Base-by-base conservation (phyloP, 2,329 filamentous ascomycete species). In the Penicillium sp. region DNA sequence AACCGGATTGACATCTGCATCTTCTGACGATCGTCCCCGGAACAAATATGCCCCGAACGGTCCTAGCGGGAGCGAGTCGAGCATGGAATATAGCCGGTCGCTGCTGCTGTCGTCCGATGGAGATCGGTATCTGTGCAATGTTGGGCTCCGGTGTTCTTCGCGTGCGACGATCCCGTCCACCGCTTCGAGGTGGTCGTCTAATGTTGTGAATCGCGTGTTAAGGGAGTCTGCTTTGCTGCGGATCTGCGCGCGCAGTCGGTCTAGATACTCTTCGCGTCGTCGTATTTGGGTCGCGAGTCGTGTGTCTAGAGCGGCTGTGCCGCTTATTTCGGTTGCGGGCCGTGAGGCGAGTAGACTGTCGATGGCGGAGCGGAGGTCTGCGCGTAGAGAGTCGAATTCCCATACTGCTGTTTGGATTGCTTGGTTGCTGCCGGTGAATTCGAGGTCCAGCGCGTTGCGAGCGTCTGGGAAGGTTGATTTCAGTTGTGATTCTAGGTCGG, bases 131-230 rank as follows among this genome's bases (percentile, higher is more conserved):
- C 35, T 45, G 11, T 34, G 38, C 5, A 44, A 29, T 32, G 20
- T 9, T 18, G 34, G 38, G 20, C 11, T 53, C 18, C 48, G 58
- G 29, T 60, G 67, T 51, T 59, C 54, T 46, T 67, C 65, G 1
- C 70, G 65, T 20, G 56, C 50, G 9, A 71, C 59, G 20, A 73
- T 71, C n/a, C 56, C 56, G 29, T 66, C 65, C 13, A 74, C 65
- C 1, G 72, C 72, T 38, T 73, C 69, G 8, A 74, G 64, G 34
- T 74, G 70, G 53, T 73, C 71, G 38, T 73, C 70, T 3, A 74
- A 57, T 0, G 66, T 69, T 38, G 60, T 65, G 40, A 74, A 67
- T n/a, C 69, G 66, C 9, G 49, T 56, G 13, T 52, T 55, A 7
- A 74, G 60, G 8, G 69, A 66, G 29, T 72, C 70, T 1, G 69